Evolutionary conservation across 2,329 filamentous ascomycete species (phyloP).

Genomic region (Clonostachys rhizophaga): DNA sequence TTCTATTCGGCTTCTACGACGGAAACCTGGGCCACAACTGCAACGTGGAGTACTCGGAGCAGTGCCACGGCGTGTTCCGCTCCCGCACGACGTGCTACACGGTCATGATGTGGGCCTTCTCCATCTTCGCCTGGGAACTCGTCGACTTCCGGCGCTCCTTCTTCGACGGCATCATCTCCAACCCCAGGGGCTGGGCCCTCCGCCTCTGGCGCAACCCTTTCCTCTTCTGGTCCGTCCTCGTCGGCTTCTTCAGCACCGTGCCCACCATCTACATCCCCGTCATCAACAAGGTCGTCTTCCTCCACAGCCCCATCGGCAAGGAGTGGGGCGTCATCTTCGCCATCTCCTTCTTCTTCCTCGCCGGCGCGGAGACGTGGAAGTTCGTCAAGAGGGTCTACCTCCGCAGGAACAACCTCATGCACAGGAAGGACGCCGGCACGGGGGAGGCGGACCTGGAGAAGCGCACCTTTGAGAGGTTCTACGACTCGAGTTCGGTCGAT

Average conservation of each 20-base stretch:
- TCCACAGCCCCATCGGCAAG: slow-evolving; percentile 61
- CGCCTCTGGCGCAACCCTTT: slow-evolving; percentile 53
- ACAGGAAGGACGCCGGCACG: slow-evolving; percentile 11
- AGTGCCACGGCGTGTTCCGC: slow-evolving; percentile 55
- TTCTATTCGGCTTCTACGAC: slow-evolving; percentile 48
- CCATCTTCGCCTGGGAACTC: slow-evolving; percentile 68
- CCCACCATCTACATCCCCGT: slow-evolving; percentile 64
- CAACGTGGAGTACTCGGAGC: slow-evolving; percentile 44
- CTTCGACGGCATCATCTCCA: slow-evolving; percentile 51
- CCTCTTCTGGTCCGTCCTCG: slow-evolving; percentile 40
- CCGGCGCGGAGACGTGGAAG: slow-evolving; percentile 63
- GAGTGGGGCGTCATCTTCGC: slow-evolving; percentile 68
- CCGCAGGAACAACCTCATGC: slow-evolving; percentile 18
- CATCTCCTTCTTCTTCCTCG: slow-evolving; percentile 55
- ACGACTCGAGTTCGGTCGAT: too few species aligned
- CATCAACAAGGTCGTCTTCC: slow-evolving; percentile 61
- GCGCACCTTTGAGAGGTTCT: slow-evolving; percentile 10
- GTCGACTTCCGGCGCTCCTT: slow-evolving; percentile 61
- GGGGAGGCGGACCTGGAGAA: slow-evolving; percentile 12
- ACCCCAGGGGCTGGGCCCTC: slow-evolving; percentile 45
- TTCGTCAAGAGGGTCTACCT: slow-evolving; percentile 57
- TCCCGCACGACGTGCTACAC: slow-evolving; percentile 64
- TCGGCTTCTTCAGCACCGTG: slow-evolving; percentile 52
- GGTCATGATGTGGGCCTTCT: slow-evolving; percentile 62
- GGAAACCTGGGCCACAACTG: slow-evolving; percentile 55